Evolutionary conservation across 495 filamentous ascomycete species (phyloP).

Genomic region (Neurospora sp.): DNA sequence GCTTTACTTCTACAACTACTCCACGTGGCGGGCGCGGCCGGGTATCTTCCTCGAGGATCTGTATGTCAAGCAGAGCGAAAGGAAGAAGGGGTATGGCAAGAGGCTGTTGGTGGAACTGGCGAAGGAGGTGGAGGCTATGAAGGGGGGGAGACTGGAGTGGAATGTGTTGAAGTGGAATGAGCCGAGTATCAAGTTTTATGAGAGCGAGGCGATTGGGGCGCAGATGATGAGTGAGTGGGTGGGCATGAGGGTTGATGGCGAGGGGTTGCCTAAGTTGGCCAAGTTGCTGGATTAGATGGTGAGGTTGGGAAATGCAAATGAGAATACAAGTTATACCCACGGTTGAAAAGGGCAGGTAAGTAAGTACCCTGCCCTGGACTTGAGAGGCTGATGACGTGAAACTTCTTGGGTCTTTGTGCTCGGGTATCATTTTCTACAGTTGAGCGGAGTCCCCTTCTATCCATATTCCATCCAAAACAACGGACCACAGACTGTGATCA

Average conservation of each 20-base stretch:
- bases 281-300: constrained; percentile 23
- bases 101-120: constrained; percentile 67
- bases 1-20: constrained; percentile 50
- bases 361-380: too few species aligned
- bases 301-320: neutral
- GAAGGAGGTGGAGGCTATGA: constrained; percentile 58
- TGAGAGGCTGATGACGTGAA: too few species aligned
- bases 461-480: neutral
- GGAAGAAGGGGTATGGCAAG: constrained; percentile 72
- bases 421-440: neutral
- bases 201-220: constrained; percentile 58
- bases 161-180: constrained; percentile 87
- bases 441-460: neutral
- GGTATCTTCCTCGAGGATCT: constrained; percentile 95
- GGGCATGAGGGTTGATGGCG: constrained; percentile 78
- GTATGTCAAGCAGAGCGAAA: constrained; percentile 61
- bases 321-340: neutral
- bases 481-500: neutral
- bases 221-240: constrained; percentile 77
- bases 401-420: neutral
- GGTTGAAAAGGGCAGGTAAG: neutral
- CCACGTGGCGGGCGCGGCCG: constrained; percentile 75
- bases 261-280: constrained; percentile 55
- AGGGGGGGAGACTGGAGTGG: constrained; percentile 80
- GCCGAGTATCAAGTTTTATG: constrained; percentile 81